Evolutionary conservation across 2,329 filamentous ascomycete species (phyloP).

Genomic region (Hypoxylon rubiginosum): DNA sequence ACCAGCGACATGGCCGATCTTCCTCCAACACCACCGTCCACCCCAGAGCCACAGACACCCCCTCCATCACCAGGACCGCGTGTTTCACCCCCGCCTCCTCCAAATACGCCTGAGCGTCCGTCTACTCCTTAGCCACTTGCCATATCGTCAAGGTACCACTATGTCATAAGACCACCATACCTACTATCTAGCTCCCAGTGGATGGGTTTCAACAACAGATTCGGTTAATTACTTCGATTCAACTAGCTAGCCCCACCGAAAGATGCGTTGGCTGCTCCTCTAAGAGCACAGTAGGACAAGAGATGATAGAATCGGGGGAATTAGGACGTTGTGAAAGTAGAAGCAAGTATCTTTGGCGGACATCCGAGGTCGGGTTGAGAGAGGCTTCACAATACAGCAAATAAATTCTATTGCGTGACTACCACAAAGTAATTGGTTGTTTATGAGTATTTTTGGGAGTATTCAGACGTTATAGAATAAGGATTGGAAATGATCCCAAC

Average conservation of each 20-base stretch:
- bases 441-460: too few species aligned
- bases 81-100: neutral
- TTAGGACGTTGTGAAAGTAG: neutral
- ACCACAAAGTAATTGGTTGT: too few species aligned
- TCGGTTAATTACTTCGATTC: neutral
- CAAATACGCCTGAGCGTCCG: neutral
- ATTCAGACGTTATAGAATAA: too few species aligned
- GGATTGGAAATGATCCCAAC: too few species aligned
- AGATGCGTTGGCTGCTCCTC: neutral
- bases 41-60: neutral
- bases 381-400: too few species aligned
- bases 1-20: neutral
- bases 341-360: neutral
- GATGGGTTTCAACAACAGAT: neutral
- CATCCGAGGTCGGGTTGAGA: neutral
- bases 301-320: neutral
- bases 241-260: neutral
- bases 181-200: neutral
- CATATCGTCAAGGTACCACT: neutral
- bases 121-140: neutral
- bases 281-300: neutral
- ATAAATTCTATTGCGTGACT: neutral
- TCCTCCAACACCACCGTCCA: neutral
- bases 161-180: neutral
- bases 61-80: neutral